Evolutionary conservation across 352 stramenopile species (phyloP), one percentile per base, ranked within the genome.

Genomic region (Thraustotheca clavata): DNA sequence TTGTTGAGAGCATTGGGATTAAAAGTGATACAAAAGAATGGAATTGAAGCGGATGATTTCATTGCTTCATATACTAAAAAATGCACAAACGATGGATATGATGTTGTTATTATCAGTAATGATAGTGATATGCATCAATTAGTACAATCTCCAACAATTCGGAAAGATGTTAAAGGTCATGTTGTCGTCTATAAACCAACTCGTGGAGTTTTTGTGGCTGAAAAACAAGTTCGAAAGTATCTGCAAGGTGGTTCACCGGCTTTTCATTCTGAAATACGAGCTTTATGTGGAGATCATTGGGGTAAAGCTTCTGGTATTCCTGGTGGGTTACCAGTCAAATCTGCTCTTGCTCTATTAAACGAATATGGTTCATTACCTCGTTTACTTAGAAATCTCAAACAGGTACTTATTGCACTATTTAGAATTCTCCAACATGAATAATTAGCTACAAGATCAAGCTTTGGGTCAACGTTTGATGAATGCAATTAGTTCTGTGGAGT

Each of bases 121-220:
- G 79, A 88, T 49, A 87, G 83, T 49, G 79, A 88, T 59, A 85
- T 88, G 49, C 57, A 87, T 32, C 79, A 88, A 66, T 76, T 88
- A 32, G 76, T 75, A 26, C 69, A 65, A 33, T 40, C 57, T 16
- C 27, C 41, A 7, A 32, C 20, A 12, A n/a, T 20, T 4, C 11
- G 34, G 4, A 26, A 39, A 9, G 20, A 36, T 6, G 41, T 36
- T 2, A 26, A 65, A 18, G 29, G 57, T 7, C 20, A 40, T 47
- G 80, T 93, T 12, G 73, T 87, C 61, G 61, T 93, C 36, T 93
- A 93, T 63, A 80, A 86, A 60, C 82, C 82, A 50, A 87, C 74
- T 49, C 85, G 83, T 63, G 75, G 81, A 1, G 72, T 76, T 22
- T 91, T 89, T 65, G 61, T 90, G 24, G 76, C 75, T 4, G 81